A percentile compares a stretch with the other conserved stretches of the same genome.
These are phyloP conservation scores for Mycena floridula DNA, from an alignment of 768 basidiomycete species.

Conservation along the genomic window DNA sequence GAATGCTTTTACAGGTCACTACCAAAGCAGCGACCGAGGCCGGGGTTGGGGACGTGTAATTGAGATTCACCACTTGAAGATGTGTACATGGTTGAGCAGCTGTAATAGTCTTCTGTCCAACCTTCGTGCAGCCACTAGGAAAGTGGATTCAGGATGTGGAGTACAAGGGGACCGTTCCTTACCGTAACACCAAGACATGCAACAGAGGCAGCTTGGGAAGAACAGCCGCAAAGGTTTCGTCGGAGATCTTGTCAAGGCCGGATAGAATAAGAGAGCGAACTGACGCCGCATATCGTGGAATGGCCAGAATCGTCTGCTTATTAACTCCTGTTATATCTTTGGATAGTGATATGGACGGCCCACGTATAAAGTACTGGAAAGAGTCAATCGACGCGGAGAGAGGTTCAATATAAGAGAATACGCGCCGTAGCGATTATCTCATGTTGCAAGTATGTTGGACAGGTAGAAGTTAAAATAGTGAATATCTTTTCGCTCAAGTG, in stretches of 20 bases:
- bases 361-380: conserved; percentile 52
- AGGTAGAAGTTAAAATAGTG: conserved; percentile 38
- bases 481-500: conserved; percentile 43
- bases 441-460: conserved; percentile 46
- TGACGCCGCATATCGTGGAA: conserved; percentile 27
- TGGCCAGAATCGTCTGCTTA: conserved; percentile 39
- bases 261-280: conserved; percentile 45
- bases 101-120: conserved; percentile 40
- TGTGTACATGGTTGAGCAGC: conserved; percentile 35
- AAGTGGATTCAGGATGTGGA: conserved; percentile 1
- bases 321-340: conserved; percentile 47
- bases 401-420: neutral
- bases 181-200: conserved; percentile 51
- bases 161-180: conserved; percentile 5
- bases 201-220: conserved; percentile 38
- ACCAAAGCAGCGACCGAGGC: conserved; percentile 36
- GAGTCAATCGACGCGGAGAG: neutral
- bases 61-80: conserved; percentile 49
- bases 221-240: conserved; percentile 44
- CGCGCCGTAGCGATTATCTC: conserved; percentile 52
- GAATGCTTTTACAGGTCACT: conserved; percentile 31
- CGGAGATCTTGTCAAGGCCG: conserved; percentile 46
- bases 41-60: conserved; percentile 52
- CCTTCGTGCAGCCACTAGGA: conserved; percentile 54
- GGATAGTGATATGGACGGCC: conserved; percentile 40